phyloP scores from a whole-genome alignment of 176 grass and related monocot species.

The Aechmea fasciata region DNA sequence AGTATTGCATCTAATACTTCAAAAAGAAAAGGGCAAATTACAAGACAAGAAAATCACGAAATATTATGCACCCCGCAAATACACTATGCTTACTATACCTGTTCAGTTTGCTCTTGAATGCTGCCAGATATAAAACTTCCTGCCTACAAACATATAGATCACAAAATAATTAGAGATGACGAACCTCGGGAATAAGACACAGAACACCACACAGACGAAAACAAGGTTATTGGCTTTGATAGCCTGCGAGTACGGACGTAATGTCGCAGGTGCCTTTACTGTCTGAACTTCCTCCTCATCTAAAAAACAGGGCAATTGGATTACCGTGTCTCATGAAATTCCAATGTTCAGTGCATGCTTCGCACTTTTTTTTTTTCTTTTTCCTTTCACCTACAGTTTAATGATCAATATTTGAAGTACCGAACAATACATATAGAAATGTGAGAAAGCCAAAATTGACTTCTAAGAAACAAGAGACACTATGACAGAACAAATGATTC shows the following conservation, averaged over 20 bases:
- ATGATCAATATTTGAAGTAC: too few species aligned
- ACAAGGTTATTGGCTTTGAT: slow-evolving; percentile 95
- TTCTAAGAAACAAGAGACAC: too few species aligned
- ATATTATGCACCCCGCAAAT: not conserved
- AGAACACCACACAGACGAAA: slow-evolving; percentile 85
- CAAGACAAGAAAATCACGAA: not conserved
- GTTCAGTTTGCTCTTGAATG: slow-evolving; percentile 86
- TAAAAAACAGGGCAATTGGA: not conserved
- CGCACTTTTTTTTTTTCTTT: too few species aligned
- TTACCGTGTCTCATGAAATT: not conserved
- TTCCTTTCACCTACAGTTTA: too few species aligned
- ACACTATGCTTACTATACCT: slow-evolving; percentile 28
- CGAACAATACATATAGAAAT: too few species aligned
- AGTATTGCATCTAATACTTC: not conserved
- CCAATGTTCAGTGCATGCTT: too few species aligned
- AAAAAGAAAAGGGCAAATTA: not conserved
- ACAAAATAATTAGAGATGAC: not conserved
- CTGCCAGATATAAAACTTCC: slow-evolving; percentile 81
- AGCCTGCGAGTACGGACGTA: slow-evolving; percentile 92
- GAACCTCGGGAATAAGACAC: slow-evolving; percentile 88
- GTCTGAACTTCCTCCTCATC: slow-evolving; percentile 69
- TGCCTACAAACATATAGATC: slow-evolving; percentile 42
- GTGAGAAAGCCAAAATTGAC: too few species aligned
- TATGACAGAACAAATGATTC: too few species aligned
- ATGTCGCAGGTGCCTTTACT: slow-evolving; percentile 73